Evolutionary conservation across 139 green algal genomes (phyloP).

Genomic region (Bryopsis sp.): DNA sequence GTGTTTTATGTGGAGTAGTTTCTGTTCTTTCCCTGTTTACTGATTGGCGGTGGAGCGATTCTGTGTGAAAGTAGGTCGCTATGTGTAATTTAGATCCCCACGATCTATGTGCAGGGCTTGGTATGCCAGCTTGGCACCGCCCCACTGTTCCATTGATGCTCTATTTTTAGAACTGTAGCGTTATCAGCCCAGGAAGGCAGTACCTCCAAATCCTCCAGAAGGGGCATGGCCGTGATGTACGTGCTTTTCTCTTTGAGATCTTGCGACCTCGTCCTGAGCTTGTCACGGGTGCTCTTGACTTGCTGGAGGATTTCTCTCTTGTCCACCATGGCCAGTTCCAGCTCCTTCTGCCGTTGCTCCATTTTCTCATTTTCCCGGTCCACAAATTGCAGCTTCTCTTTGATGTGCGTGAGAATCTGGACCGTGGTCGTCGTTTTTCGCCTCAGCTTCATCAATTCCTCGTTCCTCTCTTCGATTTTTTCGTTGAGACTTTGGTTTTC

Average conservation of each 20-base stretch:
- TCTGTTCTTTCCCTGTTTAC: not conserved
- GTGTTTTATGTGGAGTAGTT: not conserved
- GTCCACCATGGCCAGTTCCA: not conserved
- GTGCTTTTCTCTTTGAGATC: not conserved
- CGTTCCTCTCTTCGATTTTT: constrained; percentile 78
- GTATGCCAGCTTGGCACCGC: not conserved
- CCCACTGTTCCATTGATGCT: not conserved
- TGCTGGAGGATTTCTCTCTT: not conserved
- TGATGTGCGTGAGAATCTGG: constrained; percentile 76
- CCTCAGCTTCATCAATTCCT: constrained; percentile 78
- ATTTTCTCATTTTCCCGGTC: constrained; percentile 59
- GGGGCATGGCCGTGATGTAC: not conserved
- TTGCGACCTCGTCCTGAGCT: not conserved
- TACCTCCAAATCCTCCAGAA: not conserved
- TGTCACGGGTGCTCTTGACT: not conserved
- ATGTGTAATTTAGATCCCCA: not conserved
- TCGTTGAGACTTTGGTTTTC: constrained; percentile 78
- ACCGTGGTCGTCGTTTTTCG: constrained; percentile 74
- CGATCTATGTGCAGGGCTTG: not conserved
- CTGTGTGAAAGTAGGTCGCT: not conserved
- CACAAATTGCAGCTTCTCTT: constrained; percentile 79
- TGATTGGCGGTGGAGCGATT: not conserved
- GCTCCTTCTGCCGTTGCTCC: not conserved
- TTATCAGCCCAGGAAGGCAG: not conserved
- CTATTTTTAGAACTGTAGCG: not conserved